Conservation (phyloP, 2,329 filamentous ascomycete genomes). For the Ophiobolus disseminans region DNA sequence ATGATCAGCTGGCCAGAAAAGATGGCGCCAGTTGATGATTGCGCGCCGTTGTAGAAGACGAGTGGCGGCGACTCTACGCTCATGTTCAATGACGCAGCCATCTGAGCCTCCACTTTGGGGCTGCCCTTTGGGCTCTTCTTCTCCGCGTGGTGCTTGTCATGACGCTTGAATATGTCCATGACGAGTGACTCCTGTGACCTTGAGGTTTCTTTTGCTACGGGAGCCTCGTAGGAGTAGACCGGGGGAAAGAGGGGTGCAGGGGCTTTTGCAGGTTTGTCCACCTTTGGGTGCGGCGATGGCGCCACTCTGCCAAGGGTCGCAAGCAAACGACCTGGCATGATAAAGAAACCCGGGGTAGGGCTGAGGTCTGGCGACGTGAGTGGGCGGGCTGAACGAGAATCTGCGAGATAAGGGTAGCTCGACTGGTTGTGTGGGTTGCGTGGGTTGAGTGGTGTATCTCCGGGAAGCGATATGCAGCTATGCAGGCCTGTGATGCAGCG, state of each 20-base stretch:
- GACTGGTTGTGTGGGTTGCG: no score
- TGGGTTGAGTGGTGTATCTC: conserved; percentile 14
- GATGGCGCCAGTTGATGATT: conserved; percentile 80
- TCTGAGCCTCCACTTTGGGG: conserved; percentile 45
- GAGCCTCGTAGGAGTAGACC: conserved; percentile 44
- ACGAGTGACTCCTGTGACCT: conserved; percentile 45
- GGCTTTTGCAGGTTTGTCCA: conserved; percentile 29
- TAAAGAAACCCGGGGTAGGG: conserved; percentile 42
- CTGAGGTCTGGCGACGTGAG: conserved; percentile 20
- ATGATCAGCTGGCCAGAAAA: conserved; percentile 84
- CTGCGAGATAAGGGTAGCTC: conserved; percentile 24
- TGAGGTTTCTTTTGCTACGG: conserved; percentile 31
- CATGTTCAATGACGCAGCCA: conserved; percentile 63
- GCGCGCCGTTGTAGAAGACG: conserved; percentile 78
- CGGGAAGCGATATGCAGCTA: conserved; percentile 25
- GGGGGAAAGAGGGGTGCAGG: conserved; percentile 41
- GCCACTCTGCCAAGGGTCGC: conserved; percentile 41
- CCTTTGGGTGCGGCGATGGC: conserved; percentile 41
- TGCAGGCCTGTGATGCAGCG: conserved; percentile 15
- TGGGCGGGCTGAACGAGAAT: conserved; percentile 14
- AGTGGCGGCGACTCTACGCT: conserved; percentile 85
- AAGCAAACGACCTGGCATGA: conserved; percentile 47
- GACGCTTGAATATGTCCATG: conserved; percentile 51
- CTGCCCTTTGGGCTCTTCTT: conserved; percentile 45
- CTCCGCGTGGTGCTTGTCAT: conserved; percentile 39